These are phyloP conservation scores for Neurospora sp. DNA, from an alignment of 495 filamentous ascomycete species.

Conservation along the genomic window DNA sequence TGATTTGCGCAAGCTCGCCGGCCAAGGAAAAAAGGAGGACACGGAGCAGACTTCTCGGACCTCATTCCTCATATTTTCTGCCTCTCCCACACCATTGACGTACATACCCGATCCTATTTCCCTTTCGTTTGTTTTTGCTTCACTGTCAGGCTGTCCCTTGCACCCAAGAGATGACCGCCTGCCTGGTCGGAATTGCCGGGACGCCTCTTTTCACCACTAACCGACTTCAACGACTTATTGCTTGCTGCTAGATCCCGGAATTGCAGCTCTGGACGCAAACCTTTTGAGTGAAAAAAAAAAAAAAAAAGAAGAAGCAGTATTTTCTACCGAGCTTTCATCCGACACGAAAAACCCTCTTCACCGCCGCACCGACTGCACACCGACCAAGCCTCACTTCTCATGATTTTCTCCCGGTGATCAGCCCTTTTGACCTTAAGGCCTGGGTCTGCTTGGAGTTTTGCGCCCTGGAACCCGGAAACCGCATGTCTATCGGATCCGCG, in stretches of 20 bases:
- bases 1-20: background rate
- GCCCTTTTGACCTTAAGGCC: slow-evolving; percentile 1
- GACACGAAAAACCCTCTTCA: background rate
- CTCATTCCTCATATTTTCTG: background rate
- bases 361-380: background rate
- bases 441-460: slow-evolving; percentile 1
- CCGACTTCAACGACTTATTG: background rate
- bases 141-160: slow-evolving; percentile 2
- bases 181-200: slow-evolving; percentile 4
- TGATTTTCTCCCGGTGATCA: slow-evolving; percentile 9
- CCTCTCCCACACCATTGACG: background rate
- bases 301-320: background rate
- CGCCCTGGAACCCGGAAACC: background rate
- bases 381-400: background rate
- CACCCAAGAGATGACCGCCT: slow-evolving; percentile 12
- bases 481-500: background rate
- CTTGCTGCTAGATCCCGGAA: slow-evolving; percentile 16
- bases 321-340: background rate
- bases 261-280: slow-evolving; percentile 2
- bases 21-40: background rate
- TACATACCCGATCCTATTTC: background rate
- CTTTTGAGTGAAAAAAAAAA: background rate
- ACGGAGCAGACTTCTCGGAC: background rate
- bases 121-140: slow-evolving; percentile 4
- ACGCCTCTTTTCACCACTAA: background rate